Base-by-base conservation (phyloP, 1,284 basidiomycete genomes). In the Heterobasidion annosum region DNA sequence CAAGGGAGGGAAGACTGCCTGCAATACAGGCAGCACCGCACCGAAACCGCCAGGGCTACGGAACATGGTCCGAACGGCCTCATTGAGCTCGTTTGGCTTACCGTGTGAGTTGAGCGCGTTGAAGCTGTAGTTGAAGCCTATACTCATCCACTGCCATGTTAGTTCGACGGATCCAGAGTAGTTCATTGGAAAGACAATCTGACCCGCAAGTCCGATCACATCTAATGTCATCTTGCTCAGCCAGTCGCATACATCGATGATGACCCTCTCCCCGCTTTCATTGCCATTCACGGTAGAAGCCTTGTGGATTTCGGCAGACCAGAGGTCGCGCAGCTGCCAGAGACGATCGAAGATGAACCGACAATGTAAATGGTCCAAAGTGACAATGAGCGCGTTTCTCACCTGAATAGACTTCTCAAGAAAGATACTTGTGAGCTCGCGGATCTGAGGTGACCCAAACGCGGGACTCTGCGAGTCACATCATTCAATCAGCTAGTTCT, bases 91-190 rank as follows among this genome's bases (percentile, higher is more conserved):
- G 60, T 73, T 73, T 2, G 65, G 53, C 12, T 62, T 50, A 3
- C 64, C 59, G 2, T 47, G 34, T 13, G 34, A 54, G 64, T 51
- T 10, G 63, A 61, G 61, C 0, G 70, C 59, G 18, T 74, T 65
- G 64, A 84, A 80, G 18, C 74, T 61, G 61, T 82, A 80, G 62
- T 75, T 73, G 66, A 85, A 85, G 1, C 71, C 72, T 73, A 8
- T 12, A 32, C 12, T n/a, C 16, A 12, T 33, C 3, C 16, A 15
- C 18, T 5, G 12, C 4, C 13, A 25, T 18, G n/a, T 13, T 12
- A 46, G n/a, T 47, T 12, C 16, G 8, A 5, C 13, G 40, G 6
- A 0, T 10, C 16, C 3, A 25, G 25, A 5, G 5, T 47, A 12
- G 45, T 15, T 3, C n/a, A 13, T 33, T 12, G 8, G 34, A 37